These are phyloP conservation scores for Rhodomyrtus tomentosa DNA, from an alignment of 345 rosid genomes.

Conservation along the genomic window DNA sequence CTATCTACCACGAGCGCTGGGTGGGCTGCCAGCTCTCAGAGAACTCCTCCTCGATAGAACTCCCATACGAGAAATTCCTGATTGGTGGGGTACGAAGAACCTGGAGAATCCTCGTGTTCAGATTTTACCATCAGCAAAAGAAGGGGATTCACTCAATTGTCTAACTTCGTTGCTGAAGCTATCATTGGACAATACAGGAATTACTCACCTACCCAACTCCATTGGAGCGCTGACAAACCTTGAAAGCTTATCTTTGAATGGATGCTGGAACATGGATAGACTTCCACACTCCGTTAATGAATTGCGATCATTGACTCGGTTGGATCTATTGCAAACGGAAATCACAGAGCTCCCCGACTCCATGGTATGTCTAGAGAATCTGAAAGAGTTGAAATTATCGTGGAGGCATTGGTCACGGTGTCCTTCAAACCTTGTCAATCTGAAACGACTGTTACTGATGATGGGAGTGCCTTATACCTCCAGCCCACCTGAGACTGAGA, in stretches of 20 bases:
- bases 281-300: neutral
- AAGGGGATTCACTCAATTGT: neutral
- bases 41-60: neutral
- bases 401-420: fast-evolving
- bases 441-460: neutral
- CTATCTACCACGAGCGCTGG: too few relatives aligned
- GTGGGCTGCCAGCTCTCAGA: neutral
- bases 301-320: neutral
- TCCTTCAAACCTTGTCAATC: neutral
- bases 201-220: neutral
- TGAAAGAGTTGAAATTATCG: too few relatives aligned
- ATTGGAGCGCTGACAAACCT: neutral
- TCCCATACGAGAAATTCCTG: too few relatives aligned
- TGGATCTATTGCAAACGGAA: neutral
- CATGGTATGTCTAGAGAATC: neutral
- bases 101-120: too few relatives aligned
- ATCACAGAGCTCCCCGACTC: neutral
- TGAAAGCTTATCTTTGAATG: neutral
- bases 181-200: neutral
- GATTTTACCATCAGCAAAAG: too few relatives aligned
- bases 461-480: too few relatives aligned
- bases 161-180: neutral
- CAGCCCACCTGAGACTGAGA: neutral
- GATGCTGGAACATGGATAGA: neutral
- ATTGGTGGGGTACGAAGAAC: too few relatives aligned